These are phyloP conservation scores for Naganishia albida DNA, from an alignment of 1,284 basidiomycete genomes.

Conservation along the genomic window DNA sequence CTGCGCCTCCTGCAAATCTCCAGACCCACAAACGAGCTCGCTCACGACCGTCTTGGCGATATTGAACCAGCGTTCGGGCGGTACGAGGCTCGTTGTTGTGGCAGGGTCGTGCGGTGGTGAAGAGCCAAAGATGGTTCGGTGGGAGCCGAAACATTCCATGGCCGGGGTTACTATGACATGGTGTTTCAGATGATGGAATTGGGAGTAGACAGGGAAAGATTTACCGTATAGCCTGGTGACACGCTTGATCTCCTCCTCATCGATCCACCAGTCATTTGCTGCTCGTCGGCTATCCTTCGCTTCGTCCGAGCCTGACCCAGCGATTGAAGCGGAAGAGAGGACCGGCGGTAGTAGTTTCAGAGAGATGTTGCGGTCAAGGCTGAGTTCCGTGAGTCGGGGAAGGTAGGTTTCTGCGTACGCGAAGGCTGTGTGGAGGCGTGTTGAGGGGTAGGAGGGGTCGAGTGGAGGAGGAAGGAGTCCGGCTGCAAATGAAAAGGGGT, in stretches of 20 bases:
- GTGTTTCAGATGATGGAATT: background rate
- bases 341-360: conserved; percentile 76
- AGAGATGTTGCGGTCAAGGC: conserved; percentile 70
- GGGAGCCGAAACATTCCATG: conserved; percentile 65
- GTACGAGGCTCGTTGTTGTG: conserved; percentile 51
- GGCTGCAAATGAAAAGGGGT: conserved; percentile 56
- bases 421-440: conserved; percentile 67
- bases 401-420: conserved; percentile 70
- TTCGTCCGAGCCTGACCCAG: background rate
- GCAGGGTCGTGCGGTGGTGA: conserved; percentile 44
- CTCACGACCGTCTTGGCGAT: conserved; percentile 74
- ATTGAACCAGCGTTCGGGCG: conserved; percentile 72
- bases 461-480: conserved; percentile 83
- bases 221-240: conserved; percentile 84
- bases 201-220: conserved; percentile 50
- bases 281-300: conserved; percentile 47
- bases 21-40: conserved; percentile 78
- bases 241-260: conserved; percentile 69
- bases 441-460: conserved; percentile 65
- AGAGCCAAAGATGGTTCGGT: conserved; percentile 63
- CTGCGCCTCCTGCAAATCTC: conserved; percentile 57
- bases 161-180: conserved; percentile 52
- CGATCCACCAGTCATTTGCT: conserved; percentile 53
- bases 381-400: conserved; percentile 70
- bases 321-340: conserved; percentile 39